Base-by-base conservation (phyloP, 2,329 filamentous ascomycete species). In the Coniochaeta ligniaria region DNA sequence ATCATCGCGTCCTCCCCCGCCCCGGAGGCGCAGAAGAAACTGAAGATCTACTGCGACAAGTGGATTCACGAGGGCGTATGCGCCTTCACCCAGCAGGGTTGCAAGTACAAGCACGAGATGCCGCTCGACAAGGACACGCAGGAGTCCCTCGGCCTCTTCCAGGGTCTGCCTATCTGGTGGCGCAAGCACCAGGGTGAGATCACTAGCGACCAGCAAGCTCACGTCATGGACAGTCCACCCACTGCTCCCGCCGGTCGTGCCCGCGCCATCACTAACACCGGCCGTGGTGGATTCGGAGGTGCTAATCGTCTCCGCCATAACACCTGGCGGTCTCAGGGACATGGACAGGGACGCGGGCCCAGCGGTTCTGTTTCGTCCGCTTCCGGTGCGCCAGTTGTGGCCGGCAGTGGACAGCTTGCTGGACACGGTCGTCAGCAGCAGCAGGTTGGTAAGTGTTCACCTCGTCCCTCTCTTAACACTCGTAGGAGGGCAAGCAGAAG, bases 31-130 rank as follows among this genome's bases (percentile, higher is more conserved):
- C 72, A 74, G 6, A 84, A 83, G 68, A 71, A 70, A 26, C 70
- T 73, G 61, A 96, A 96, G 71, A 77, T 89, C 26, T 96, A 89
- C 73, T 96, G 92, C 74, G 91, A 92, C 61, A 91, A 94, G 73
- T 97, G 92, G 92, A 88, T 96, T 60, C 87, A 91, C 67, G 88
- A 90, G 61, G 92, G 92, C 22, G 85, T 90, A 50, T 97, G 93
- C 71, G 89, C 89, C 63, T 97, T 91, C 72, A 87, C 83, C 3
- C 91, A 96, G 71, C 88, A 93, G 69, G 92, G 93, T 0, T 96
- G 93, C 76, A 86, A 88, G 65, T 96, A 87, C 78, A 94, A 92
- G 76, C 93, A 96, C 72, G 90, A 95, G 71, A 96, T 96, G 89
- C 93, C 93, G 0, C 73, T 77, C 28, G 86, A 92, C 64, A 79